Base-by-base conservation (phyloP, 2,329 filamentous ascomycete genomes). In the Talaromyces sp. region DNA sequence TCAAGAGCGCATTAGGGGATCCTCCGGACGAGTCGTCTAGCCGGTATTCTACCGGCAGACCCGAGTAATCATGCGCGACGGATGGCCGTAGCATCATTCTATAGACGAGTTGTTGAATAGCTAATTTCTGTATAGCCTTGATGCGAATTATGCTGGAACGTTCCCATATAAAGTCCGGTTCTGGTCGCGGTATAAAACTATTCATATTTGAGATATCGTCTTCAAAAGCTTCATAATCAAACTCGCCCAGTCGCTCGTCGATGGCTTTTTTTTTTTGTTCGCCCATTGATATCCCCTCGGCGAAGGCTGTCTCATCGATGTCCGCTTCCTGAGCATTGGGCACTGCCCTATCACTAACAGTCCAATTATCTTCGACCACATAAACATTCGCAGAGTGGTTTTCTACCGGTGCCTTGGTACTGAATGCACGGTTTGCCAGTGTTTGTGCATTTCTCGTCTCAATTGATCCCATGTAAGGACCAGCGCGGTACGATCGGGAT, bases 71-170 rank as follows among this genome's bases (percentile, higher is more conserved):
- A 57, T 75, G 73, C 2, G 73, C 73, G 35, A 77, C 66, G 6
- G 66, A 64, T 10, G 73, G 73, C 9, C 74, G 71, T 17, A 77
- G 63, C 28, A 77, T 53, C 39, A 76, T 60, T 11, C 71, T 66
- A 41, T 76, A 72, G 10, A 71, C 71, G 5, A 76, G 69, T 63
- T 75, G 72, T 41, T 67, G 71, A 46, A 75, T 56, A 15, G 73
- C 74, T 10, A 77, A 63, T 48, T 69, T 71, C 51, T 72, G 71
- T 15, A 77, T 71, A 31, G 70, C 73, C 55, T 74, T 73, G 33
- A 68, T 65, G 17, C 71, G 69, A 41, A 70, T 51, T 33, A 64
- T 52, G 56, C 70, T 71, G 13, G 62, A 56, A 19, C 63, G 58
- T 11, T 69, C 65, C 71, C 71, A 74, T 7, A 58, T 33, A 55